Conservation (phyloP, 495 filamentous ascomycete genomes). For the Aspergillus conjunctus region DNA sequence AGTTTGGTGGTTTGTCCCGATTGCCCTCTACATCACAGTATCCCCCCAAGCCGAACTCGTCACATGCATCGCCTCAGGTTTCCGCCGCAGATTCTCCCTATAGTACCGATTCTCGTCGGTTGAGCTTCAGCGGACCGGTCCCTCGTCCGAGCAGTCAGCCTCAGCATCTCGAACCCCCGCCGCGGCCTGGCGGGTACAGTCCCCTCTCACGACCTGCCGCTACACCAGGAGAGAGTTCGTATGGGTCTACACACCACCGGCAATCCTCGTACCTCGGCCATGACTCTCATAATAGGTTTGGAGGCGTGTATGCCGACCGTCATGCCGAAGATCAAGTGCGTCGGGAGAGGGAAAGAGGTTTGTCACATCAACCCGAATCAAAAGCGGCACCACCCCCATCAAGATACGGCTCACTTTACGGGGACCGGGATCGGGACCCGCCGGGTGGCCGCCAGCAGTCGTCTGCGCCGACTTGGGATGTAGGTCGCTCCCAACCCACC, state of each 20-base stretch:
- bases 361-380: constrained; percentile 35
- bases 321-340: constrained; percentile 46
- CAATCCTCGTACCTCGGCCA: constrained; percentile 34
- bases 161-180: constrained; percentile 40
- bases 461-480: constrained; percentile 39
- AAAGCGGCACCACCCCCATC: constrained; percentile 29
- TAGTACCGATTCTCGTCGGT: constrained; percentile 37
- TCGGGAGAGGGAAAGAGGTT: constrained; percentile 40
- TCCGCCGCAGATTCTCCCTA: constrained; percentile 40
- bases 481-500: constrained; percentile 42
- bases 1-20: constrained; percentile 41
- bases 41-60: constrained; percentile 43
- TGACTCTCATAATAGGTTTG: constrained; percentile 36
- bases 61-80: constrained; percentile 45
- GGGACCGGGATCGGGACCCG: constrained; percentile 31
- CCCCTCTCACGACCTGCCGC: constrained; percentile 38
- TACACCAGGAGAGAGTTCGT: constrained; percentile 31
- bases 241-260: constrained; percentile 27
- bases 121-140: constrained; percentile 45
- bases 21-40: constrained; percentile 37
- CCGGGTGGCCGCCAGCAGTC: constrained; percentile 31
- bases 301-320: constrained; percentile 45
- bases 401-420: constrained; percentile 39
- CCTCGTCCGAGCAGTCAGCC: constrained; percentile 49
- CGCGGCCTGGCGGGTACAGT: constrained; percentile 41